Conservation (phyloP, 2,329 filamentous ascomycete genomes). For the Claviceps digitariae region DNA sequence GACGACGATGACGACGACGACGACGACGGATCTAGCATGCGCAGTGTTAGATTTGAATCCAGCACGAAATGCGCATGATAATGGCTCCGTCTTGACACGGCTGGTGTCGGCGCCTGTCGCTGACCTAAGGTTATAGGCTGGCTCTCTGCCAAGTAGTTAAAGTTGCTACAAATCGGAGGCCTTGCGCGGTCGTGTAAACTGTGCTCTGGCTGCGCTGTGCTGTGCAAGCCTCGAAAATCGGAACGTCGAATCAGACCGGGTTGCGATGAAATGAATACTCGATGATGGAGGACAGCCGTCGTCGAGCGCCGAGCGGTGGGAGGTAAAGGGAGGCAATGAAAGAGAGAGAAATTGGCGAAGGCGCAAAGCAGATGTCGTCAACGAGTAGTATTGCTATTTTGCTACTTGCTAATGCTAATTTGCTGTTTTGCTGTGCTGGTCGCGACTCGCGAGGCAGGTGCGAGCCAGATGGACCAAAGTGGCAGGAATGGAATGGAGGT, state of each 20-base stretch:
- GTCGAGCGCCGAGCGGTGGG: too few relatives aligned
- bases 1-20: not conserved
- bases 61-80: not conserved
- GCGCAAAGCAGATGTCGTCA: not conserved
- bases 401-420: too few relatives aligned
- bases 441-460: too few relatives aligned
- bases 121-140: not conserved
- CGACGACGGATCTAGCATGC: too few relatives aligned
- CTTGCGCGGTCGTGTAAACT: not conserved
- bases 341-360: not conserved
- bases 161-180: not conserved
- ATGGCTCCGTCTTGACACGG: not conserved
- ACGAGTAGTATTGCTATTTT: not conserved
- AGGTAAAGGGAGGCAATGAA: not conserved
- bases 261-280: not conserved
- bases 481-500: too few relatives aligned
- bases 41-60: too few relatives aligned
- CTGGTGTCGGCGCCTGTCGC: not conserved
- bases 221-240: not conserved
- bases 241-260: not conserved
- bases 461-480: not conserved
- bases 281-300: not conserved
- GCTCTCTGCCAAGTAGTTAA: not conserved
- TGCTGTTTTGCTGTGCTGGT: too few relatives aligned
- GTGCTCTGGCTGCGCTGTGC: not conserved